Conservation (phyloP, 345 rosid genomes). For the Isatis tinctoria region DNA sequence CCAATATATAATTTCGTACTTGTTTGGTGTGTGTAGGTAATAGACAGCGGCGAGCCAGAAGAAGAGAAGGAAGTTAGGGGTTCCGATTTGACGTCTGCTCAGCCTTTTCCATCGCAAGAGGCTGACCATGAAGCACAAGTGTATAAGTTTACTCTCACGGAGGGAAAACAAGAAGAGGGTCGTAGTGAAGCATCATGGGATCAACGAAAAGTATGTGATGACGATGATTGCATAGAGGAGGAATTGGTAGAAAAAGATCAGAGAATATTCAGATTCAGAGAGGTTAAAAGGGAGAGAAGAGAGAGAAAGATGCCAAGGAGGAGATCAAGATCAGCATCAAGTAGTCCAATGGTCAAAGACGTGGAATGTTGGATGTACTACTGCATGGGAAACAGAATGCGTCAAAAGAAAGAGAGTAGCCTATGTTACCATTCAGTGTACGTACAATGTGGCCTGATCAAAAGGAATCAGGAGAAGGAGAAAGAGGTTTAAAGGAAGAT, state of each 20-base stretch:
- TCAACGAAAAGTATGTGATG: not conserved
- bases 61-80: not conserved
- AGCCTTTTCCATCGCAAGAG: not conserved
- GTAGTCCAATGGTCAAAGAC: not conserved
- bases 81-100: not conserved
- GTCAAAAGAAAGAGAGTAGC: constrained; percentile 1
- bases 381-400: constrained; percentile 9
- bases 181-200: not conserved
- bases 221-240: constrained; percentile 12
- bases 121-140: not conserved
- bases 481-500: constrained; percentile 22
- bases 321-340: constrained; percentile 9
- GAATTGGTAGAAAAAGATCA: not conserved
- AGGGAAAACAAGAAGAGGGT: not conserved
- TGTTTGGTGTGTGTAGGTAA: not conserved
- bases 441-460: constrained; percentile 8
- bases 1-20: not conserved
- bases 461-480: not conserved
- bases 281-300: not conserved
- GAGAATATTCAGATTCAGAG: constrained; percentile 16
- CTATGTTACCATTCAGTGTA: constrained; percentile 16
- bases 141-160: constrained; percentile 16
- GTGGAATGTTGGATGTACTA: constrained; percentile 16
- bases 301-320: constrained; percentile 7
- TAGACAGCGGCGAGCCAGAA: not conserved